phyloP scores from a whole-genome alignment of 495 filamentous ascomycete genomes.

The Podospora pseudocomata region DNA sequence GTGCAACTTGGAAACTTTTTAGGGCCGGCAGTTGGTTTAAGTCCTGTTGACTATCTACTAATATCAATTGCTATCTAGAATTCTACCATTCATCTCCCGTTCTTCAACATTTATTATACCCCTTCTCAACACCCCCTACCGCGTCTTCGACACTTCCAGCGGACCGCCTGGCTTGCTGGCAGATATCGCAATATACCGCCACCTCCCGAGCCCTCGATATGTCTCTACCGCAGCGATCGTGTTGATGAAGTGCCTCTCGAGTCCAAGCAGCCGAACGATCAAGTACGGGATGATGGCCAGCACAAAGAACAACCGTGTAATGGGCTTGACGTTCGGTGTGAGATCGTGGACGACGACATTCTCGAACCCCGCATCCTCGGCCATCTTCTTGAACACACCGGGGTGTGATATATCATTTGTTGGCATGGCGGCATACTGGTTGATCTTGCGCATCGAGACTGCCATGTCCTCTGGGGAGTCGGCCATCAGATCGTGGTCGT shows the following conservation, averaged over 20 bases:
- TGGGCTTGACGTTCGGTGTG: slow-evolving; percentile 49
- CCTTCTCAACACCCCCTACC: not conserved
- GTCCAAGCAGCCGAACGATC: slow-evolving; percentile 43
- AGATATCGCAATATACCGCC: slow-evolving; percentile 31
- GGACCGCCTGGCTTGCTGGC: slow-evolving; percentile 30
- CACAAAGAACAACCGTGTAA: slow-evolving; percentile 50
- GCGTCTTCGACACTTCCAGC: slow-evolving; percentile 25
- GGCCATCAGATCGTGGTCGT: slow-evolving; percentile 42
- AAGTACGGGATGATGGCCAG: slow-evolving; percentile 52
- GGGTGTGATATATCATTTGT: slow-evolving; percentile 21
- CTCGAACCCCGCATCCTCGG: slow-evolving; percentile 50
- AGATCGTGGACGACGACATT: slow-evolving; percentile 47
- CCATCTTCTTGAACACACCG: slow-evolving; percentile 33
- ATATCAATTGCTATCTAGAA: no score
- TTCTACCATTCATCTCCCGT: no score
- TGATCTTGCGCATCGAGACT: slow-evolving; percentile 37
- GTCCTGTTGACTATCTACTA: no score
- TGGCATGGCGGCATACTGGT: slow-evolving; percentile 47
- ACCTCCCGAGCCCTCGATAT: slow-evolving; percentile 23
- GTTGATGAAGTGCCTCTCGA: slow-evolving; percentile 40
- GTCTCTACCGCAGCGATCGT: slow-evolving; percentile 27
- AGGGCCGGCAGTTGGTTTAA: not conserved
- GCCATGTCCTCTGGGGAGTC: slow-evolving; percentile 30
- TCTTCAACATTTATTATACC: not conserved
- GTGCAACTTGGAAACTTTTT: not conserved